Percentiles rank a stretch among this genome's conserved stretches.
Evolutionary conservation across 345 rosid genomes (phyloP).

Genomic region (Rhodamnia rubescens): DNA sequence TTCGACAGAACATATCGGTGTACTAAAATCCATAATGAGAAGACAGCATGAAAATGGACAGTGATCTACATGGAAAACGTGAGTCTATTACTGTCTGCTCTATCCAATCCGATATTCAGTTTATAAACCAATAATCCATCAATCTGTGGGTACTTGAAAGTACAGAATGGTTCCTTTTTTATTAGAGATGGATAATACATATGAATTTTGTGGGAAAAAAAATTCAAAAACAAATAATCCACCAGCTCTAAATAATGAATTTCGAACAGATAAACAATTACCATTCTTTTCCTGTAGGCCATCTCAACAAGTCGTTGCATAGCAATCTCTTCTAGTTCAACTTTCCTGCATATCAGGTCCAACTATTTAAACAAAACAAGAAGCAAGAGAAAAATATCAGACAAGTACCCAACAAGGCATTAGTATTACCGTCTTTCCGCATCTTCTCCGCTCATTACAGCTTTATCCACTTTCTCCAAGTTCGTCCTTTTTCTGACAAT

Average conservation of each 20-base stretch:
- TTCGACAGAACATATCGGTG: not conserved
- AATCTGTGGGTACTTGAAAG: not conserved
- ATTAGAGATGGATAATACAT: not conserved
- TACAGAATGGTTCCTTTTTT: not conserved
- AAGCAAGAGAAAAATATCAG: not conserved
- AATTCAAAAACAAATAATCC: not conserved
- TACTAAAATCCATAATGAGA: not conserved
- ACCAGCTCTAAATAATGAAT: not conserved
- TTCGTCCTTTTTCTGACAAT: slow-evolving; percentile 45
- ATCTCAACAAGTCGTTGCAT: slow-evolving; percentile 82
- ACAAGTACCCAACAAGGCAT: not conserved
- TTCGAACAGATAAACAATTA: slow-evolving; percentile 7
- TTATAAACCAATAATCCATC: not conserved
- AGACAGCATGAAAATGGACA: not conserved
- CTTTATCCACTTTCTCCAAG: slow-evolving; percentile 49
- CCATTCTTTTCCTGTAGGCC: slow-evolving; percentile 79
- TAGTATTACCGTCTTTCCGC: slow-evolving; percentile 48
- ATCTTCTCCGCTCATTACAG: slow-evolving; percentile 39
- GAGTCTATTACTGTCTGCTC: not conserved
- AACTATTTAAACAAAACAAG: slow-evolving; percentile 7
- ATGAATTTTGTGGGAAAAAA: not conserved
- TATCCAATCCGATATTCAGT: not conserved
- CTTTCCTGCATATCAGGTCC: slow-evolving; percentile 41
- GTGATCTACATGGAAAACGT: not conserved
- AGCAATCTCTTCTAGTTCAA: slow-evolving; percentile 44